Conservation (phyloP, 495 filamentous ascomycete species). For the Corynascus novoguineensis region DNA sequence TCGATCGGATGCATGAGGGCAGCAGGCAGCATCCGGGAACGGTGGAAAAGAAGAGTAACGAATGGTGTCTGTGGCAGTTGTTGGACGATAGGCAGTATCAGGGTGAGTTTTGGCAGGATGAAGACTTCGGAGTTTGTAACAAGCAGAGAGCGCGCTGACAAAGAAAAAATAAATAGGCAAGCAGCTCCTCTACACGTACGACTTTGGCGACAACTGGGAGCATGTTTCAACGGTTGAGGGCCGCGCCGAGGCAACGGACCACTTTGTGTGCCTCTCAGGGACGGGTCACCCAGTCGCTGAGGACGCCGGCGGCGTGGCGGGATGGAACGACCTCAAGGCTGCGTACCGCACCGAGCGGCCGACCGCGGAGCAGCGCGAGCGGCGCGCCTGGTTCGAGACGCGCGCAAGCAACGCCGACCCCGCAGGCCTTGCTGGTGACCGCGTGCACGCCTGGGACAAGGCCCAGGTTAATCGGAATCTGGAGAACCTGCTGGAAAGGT, state of each 20-base stretch:
- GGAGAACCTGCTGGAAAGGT: not conserved
- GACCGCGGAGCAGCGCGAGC: slow-evolving; percentile 15
- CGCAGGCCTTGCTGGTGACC: slow-evolving; percentile 16
- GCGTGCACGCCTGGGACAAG: slow-evolving; percentile 12
- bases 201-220: slow-evolving; percentile 33
- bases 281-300: slow-evolving; percentile 24
- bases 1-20: slow-evolving; percentile 18
- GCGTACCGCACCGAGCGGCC: slow-evolving; percentile 22
- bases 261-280: slow-evolving; percentile 21
- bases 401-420: slow-evolving; percentile 18
- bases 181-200: slow-evolving; percentile 24
- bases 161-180: not conserved
- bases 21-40: slow-evolving; percentile 17
- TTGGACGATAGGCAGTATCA: slow-evolving; percentile 22
- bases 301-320: slow-evolving; percentile 18
- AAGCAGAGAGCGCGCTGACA: not conserved
- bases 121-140: no score
- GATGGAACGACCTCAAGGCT: slow-evolving; percentile 16
- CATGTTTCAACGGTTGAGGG: slow-evolving; percentile 22
- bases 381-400: slow-evolving; percentile 25
- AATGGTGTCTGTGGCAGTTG: slow-evolving; percentile 16
- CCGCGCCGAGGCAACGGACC: slow-evolving; percentile 10
- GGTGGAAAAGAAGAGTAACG: slow-evolving; percentile 18
- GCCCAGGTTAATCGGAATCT: not conserved
- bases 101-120: slow-evolving; percentile 5